A percentile compares a stretch with the other conserved stretches of the same genome.
phyloP scores from a whole-genome alignment of 83 land plant species.

The Thuja plicata region DNA sequence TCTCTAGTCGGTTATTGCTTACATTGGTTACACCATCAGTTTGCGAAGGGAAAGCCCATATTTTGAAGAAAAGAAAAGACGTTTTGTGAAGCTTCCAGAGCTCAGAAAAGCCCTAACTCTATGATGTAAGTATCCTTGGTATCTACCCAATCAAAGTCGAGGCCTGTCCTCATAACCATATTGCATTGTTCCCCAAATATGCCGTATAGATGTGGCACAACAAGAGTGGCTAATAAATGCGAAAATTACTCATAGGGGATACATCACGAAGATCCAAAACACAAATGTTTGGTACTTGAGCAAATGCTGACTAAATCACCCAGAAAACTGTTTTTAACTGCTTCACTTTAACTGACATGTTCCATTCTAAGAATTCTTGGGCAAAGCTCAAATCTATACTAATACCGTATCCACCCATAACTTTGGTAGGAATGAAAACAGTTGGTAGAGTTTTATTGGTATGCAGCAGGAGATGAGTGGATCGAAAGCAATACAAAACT shows the following conservation, averaged over 20 bases:
- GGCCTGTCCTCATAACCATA: background rate
- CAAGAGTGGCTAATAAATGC: background rate
- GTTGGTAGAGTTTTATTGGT: background rate
- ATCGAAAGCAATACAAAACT: background rate
- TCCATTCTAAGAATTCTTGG: background rate
- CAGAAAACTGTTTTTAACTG: background rate
- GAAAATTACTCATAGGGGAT: background rate
- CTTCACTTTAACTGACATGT: background rate
- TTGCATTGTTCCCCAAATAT: background rate
- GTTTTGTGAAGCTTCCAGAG: background rate
- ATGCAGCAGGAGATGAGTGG: background rate
- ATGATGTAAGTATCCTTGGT: background rate
- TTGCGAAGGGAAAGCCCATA: background rate
- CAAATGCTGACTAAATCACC: background rate
- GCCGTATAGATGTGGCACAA: background rate
- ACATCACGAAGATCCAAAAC: background rate
- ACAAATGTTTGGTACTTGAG: background rate
- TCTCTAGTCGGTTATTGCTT: background rate
- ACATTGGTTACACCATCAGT: background rate
- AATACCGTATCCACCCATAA: background rate
- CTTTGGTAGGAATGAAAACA: background rate
- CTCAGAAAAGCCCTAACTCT: background rate
- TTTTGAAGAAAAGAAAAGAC: background rate
- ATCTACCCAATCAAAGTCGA: background rate
- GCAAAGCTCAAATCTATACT: background rate